Conservation (phyloP, 2,329 filamentous ascomycete genomes). For the Diaporthe longicolla region DNA sequence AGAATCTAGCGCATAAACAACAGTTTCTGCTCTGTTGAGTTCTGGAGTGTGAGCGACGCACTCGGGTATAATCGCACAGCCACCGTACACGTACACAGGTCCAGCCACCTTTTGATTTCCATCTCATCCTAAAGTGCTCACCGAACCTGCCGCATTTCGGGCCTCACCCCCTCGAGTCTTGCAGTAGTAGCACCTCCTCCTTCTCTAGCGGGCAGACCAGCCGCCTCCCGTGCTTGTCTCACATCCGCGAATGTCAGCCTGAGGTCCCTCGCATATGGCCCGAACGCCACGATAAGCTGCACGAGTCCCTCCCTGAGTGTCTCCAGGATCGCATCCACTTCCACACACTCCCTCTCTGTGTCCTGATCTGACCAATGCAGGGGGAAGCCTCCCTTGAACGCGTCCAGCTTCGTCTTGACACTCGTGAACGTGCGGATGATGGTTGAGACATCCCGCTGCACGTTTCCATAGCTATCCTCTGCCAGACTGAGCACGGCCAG, state of each 20-base stretch:
- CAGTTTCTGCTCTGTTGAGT: background rate
- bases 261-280: constrained; percentile 79
- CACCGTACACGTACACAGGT: background rate
- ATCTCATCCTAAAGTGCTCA: constrained; percentile 39
- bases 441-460: constrained; percentile 82
- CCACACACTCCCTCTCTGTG: constrained; percentile 67
- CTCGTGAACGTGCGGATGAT: constrained; percentile 81
- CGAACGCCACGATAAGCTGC: constrained; percentile 79
- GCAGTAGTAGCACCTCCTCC: constrained; percentile 43
- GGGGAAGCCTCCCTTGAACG: constrained; percentile 71
- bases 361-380: constrained; percentile 86
- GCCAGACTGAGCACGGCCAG: constrained; percentile 80
- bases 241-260: constrained; percentile 80
- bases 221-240: constrained; percentile 78
- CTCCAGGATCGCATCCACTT: constrained; percentile 79
- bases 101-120: background rate
- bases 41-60: constrained; percentile 38
- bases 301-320: constrained; percentile 76
- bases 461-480: constrained; percentile 88
- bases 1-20: background rate
- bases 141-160: constrained; percentile 52
- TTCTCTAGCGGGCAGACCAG: constrained; percentile 45
- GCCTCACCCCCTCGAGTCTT: constrained; percentile 44
- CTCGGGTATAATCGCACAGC: constrained; percentile 42
- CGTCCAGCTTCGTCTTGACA: constrained; percentile 78